Conservation (phyloP, 1,284 basidiomycete genomes). For the Leccinum ambiguum region DNA sequence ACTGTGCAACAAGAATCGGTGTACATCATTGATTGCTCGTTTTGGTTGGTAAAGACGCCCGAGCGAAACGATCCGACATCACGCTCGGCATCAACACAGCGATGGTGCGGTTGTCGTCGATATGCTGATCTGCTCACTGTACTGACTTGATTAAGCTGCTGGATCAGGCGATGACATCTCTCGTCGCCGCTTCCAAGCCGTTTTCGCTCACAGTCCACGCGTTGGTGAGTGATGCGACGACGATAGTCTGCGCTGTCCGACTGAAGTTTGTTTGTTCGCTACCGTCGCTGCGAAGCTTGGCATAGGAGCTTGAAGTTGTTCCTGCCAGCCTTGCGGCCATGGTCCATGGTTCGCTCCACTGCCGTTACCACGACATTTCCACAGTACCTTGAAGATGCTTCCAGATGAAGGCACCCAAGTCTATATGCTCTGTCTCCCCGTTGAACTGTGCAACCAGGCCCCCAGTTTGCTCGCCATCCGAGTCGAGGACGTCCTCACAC, state of each 20-base stretch:
- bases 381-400: conserved; percentile 2
- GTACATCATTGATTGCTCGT: conserved; percentile 67
- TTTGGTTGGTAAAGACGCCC: conserved; percentile 64
- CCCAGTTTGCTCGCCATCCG: conserved; percentile 15
- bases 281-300: conserved; percentile 55
- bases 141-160: not conserved
- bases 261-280: conserved; percentile 30
- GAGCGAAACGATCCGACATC: conserved; percentile 58
- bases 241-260: not conserved
- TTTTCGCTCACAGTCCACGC: conserved; percentile 71
- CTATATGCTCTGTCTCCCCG: conserved; percentile 10
- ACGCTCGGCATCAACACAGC: conserved; percentile 57
- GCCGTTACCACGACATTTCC: not conserved
- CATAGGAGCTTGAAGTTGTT: no score
- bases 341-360: not conserved
- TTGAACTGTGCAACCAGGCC: conserved; percentile 20
- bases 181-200: conserved; percentile 51
- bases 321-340: not conserved
- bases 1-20: conserved; percentile 41
- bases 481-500: conserved; percentile 19
- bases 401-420: not conserved
- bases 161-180: conserved; percentile 51
- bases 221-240: conserved; percentile 43
- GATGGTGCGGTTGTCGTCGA: conserved; percentile 38
- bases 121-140: conserved; percentile 5